These are phyloP conservation scores for Ceratocystis papillata DNA, from an alignment of 2,329 filamentous ascomycete species.

Conservation along the genomic window DNA sequence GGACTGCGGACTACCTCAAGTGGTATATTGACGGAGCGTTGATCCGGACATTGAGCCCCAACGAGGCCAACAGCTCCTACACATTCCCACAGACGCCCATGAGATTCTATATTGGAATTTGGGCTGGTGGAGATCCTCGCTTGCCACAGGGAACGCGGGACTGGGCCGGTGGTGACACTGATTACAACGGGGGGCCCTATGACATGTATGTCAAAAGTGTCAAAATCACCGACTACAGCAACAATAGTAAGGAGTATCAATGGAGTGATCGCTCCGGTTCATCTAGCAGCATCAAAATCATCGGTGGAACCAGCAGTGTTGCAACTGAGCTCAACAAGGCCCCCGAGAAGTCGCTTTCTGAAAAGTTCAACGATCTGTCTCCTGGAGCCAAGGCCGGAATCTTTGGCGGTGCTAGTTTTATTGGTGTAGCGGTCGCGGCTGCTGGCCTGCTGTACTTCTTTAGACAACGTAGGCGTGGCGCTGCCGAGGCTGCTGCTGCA, in stretches of 20 bases:
- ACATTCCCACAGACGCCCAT: conserved; percentile 69
- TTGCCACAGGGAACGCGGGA: conserved; percentile 48
- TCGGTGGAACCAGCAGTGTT: conserved; percentile 46
- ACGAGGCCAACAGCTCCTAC: conserved; percentile 49
- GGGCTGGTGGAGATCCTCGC: conserved; percentile 49
- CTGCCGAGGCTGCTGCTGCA: conserved; percentile 40
- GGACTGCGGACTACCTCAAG: conserved; percentile 55
- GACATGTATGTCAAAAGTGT: conserved; percentile 61
- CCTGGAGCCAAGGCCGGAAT: conserved; percentile 42
- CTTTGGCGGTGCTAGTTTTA: conserved; percentile 37
- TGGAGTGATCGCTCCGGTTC: conserved; percentile 52
- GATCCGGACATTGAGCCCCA: conserved; percentile 52
- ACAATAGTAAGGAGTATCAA: conserved; percentile 50
- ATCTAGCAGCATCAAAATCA: conserved; percentile 53
- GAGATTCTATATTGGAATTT: conserved; percentile 57
- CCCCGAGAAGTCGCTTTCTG: conserved; percentile 36
- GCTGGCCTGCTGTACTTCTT: conserved; percentile 44
- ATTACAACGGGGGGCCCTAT: conserved; percentile 57
- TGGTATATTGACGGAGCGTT: conserved; percentile 60
- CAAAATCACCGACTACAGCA: conserved; percentile 47
- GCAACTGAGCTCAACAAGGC: conserved; percentile 32
- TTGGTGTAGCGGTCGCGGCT: conserved; percentile 36
- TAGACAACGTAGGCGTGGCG: conserved; percentile 44
- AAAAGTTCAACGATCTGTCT: conserved; percentile 47
- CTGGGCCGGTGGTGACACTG: conserved; percentile 60